These are phyloP conservation scores for Leucocoprinus birnbaumii DNA, from an alignment of 768 basidiomycete genomes.

Conservation along the genomic window DNA sequence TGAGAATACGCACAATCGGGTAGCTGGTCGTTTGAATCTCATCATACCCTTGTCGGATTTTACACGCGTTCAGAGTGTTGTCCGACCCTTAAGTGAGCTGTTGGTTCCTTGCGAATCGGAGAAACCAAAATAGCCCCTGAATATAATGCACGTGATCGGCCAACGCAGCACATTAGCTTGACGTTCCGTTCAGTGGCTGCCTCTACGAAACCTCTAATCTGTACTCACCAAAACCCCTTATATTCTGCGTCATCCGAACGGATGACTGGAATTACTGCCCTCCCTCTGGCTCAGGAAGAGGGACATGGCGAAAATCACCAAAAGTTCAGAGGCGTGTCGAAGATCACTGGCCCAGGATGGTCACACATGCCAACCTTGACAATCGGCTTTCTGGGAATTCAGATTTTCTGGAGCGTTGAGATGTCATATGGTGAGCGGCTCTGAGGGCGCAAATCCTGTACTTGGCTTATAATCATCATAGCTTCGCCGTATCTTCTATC, in stretches of 20 bases:
- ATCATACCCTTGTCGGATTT: too few relatives aligned
- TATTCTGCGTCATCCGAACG: neutral
- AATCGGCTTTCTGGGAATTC: constrained; percentile 77
- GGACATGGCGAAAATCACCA: constrained; percentile 28
- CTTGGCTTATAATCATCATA: constrained; percentile 17
- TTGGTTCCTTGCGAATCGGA: too few relatives aligned
- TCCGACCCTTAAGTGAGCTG: too few relatives aligned
- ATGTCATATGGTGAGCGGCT: constrained; percentile 86
- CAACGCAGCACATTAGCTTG: constrained; percentile 1
- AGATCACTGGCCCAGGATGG: constrained; percentile 68
- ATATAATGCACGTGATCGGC: neutral
- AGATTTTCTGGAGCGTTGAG: constrained; percentile 91
- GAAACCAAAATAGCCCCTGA: too few relatives aligned
- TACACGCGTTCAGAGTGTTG: too few relatives aligned
- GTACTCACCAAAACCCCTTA: neutral
- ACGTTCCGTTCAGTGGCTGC: too few relatives aligned
- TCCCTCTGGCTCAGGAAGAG: constrained; percentile 44
- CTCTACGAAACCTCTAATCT: neutral
- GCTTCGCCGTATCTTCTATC: constrained; percentile 87
- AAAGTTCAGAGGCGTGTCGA: constrained; percentile 49
- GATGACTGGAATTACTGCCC: constrained; percentile 52
- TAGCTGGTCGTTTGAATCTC: too few relatives aligned
- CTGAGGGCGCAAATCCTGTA: constrained; percentile 6
- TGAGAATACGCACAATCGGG: too few relatives aligned
- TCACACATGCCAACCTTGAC: constrained; percentile 68